Conservation (phyloP, 139 green algal species). For the Coelastrella sp. region DNA sequence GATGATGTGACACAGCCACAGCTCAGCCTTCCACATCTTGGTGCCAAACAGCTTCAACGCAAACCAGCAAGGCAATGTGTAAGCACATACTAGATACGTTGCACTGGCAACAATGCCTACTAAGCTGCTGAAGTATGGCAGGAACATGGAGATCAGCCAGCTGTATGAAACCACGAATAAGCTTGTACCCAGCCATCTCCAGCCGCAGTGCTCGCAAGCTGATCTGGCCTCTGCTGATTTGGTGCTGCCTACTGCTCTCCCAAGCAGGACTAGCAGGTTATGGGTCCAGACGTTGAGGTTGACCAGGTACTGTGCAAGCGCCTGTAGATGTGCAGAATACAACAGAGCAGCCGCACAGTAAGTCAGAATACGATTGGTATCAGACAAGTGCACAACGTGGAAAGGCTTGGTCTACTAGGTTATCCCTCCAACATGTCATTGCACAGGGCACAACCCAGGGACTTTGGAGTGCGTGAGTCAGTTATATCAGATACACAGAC, state of each 20-base stretch:
- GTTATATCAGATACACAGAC: no score
- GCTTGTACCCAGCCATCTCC: slow-evolving; percentile 52
- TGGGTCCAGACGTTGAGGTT: slow-evolving; percentile 74
- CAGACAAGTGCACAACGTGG: no score
- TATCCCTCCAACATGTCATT: no score
- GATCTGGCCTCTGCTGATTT: background rate
- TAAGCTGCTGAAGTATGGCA: slow-evolving; percentile 71
- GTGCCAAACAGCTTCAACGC: slow-evolving; percentile 49
- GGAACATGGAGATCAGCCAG: slow-evolving; percentile 54
- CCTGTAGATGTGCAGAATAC: slow-evolving; percentile 60
- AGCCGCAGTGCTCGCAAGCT: slow-evolving; percentile 20
- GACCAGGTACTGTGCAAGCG: slow-evolving; percentile 70
- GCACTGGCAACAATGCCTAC: slow-evolving; percentile 64
- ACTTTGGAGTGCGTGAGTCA: no score
- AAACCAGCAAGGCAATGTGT: slow-evolving; percentile 66
- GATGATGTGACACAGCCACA: slow-evolving; percentile 27
- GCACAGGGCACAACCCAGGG: no score
- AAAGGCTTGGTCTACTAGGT: no score
- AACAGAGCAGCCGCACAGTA: no score
- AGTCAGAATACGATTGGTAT: no score
- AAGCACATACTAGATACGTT: slow-evolving; percentile 69
- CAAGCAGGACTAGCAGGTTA: slow-evolving; percentile 68
- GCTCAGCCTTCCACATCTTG: slow-evolving; percentile 35
- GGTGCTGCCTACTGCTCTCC: background rate
- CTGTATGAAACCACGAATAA: slow-evolving; percentile 62